Percentiles rank a stretch among this genome's conserved stretches.
Conservation (phyloP, 768 basidiomycete genomes). For the Tubosaeta sp. region DNA sequence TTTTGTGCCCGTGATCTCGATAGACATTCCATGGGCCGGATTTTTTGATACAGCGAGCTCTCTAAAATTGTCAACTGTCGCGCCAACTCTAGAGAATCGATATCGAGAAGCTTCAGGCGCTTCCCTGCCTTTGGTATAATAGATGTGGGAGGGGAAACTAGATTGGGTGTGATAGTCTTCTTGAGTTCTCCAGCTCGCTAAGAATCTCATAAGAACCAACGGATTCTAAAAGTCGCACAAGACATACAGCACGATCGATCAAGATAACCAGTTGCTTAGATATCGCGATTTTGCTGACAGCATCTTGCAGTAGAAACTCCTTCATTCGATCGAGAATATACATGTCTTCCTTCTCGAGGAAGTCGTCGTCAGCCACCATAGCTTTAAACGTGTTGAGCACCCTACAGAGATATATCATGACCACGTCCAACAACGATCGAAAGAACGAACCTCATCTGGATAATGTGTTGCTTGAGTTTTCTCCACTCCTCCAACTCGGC, state of each 20-base stretch:
- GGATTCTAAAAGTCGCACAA: not conserved
- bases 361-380: slow-evolving; percentile 80
- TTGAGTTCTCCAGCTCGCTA: slow-evolving; percentile 53
- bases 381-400: slow-evolving; percentile 89
- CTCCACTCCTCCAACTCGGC: slow-evolving; percentile 75
- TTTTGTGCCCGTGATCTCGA: slow-evolving; percentile 76
- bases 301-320: slow-evolving; percentile 66
- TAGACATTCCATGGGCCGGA: slow-evolving; percentile 87
- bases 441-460: slow-evolving; percentile 72
- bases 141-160: slow-evolving; percentile 66
- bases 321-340: slow-evolving; percentile 79
- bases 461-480: slow-evolving; percentile 79
- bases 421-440: not conserved
- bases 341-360: slow-evolving; percentile 83
- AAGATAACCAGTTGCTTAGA: slow-evolving; percentile 70
- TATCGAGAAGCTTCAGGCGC: slow-evolving; percentile 78
- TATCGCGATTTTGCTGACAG: slow-evolving; percentile 59
- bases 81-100: slow-evolving; percentile 86
- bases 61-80: slow-evolving; percentile 93
- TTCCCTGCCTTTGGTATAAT: slow-evolving; percentile 68
- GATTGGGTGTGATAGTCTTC: slow-evolving; percentile 52
- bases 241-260: slow-evolving; percentile 76
- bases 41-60: slow-evolving; percentile 78
- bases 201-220: slow-evolving; percentile 16
- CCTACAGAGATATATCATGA: slow-evolving; percentile 26